phyloP scores from a whole-genome alignment of 2,329 filamentous ascomycete genomes.

The Calycina herbarum region DNA sequence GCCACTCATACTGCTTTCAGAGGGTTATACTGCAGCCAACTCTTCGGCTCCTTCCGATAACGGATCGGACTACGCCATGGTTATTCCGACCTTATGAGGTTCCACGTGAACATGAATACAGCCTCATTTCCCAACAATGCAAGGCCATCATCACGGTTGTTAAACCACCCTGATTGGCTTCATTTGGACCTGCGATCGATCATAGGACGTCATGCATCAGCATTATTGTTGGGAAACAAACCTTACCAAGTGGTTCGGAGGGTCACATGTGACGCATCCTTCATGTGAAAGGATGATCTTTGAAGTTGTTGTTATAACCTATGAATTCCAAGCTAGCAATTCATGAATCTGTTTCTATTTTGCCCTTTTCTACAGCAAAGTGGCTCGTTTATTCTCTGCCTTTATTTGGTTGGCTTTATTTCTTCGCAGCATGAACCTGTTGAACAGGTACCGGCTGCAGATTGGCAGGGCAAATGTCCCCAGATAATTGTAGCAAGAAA shows the following conservation, averaged over 20 bases:
- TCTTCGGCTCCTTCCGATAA: neutral
- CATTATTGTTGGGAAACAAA: neutral
- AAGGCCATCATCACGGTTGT: neutral
- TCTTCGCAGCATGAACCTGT: too few species aligned
- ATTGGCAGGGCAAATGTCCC: too few species aligned
- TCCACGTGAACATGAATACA: neutral
- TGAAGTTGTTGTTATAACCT: neutral
- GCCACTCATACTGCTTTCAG: constrained; percentile 1
- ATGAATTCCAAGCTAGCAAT: too few species aligned
- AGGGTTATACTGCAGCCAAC: neutral
- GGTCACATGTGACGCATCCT: neutral
- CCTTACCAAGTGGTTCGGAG: neutral
- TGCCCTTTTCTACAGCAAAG: too few species aligned
- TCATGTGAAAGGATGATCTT: neutral
- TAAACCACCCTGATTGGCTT: neutral
- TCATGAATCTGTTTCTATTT: too few species aligned
- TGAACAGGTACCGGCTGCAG: too few species aligned
- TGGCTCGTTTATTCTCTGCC: too few species aligned
- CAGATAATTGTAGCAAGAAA: too few species aligned
- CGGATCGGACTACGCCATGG: neutral
- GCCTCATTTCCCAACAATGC: neutral
- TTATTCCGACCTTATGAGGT: neutral
- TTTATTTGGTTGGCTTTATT: too few species aligned
- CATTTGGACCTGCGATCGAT: neutral
- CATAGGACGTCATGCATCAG: neutral